Base-by-base conservation (phyloP, 2,329 filamentous ascomycete species). In the Arthroderma sp. region DNA sequence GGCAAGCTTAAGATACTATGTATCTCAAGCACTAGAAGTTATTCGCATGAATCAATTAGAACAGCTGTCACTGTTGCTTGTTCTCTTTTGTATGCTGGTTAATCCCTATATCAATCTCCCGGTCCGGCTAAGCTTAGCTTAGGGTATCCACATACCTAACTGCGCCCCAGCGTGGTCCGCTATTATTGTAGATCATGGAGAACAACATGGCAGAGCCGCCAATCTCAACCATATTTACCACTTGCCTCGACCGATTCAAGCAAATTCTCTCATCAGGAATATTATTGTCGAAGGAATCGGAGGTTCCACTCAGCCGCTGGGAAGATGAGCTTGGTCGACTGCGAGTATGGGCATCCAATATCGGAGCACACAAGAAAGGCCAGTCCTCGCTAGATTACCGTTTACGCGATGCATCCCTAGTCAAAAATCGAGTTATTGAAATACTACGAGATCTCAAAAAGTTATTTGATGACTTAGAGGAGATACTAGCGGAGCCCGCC, bases 291-390 rank as follows among this genome's bases (percentile, higher is more conserved):
- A 11, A 9, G 32, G 9, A 9, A 2, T 11, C 32, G 8, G 11
- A 34, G 32, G 29, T 6, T 40, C 38, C 7, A 31, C 6, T 10
- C 7, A 4, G 22, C 27, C 38, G 28, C 27, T 15, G 38, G 29
- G 6, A 4, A 43, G 49, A 51, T 43, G 44, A 51, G 38, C 29
- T 41, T 30, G 49, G 47, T 6, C 43, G 49, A 7, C 40, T 51
- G 29, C 30, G 45, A 30, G 38, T 47, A 8, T 51, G 49, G 49
- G 37, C 49, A 22, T 44, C 30, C 4, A 51, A 51, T 42, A 47
- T 49, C 30, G 47, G 44, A 8, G 49, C 49, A 11, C 47, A 49
- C 9, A 31, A 44, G 11, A 45, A n/a, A 27, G 42, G 42, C 6
- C 31, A 27, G 28, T 36, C 37, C 7, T 51, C 47, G 5, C 42